A percentile compares a stretch with the other conserved stretches of the same genome.
These are phyloP conservation scores for Blepharisma undulans DNA, from an alignment of 169 alveolate genomes.

Conservation along the genomic window DNA sequence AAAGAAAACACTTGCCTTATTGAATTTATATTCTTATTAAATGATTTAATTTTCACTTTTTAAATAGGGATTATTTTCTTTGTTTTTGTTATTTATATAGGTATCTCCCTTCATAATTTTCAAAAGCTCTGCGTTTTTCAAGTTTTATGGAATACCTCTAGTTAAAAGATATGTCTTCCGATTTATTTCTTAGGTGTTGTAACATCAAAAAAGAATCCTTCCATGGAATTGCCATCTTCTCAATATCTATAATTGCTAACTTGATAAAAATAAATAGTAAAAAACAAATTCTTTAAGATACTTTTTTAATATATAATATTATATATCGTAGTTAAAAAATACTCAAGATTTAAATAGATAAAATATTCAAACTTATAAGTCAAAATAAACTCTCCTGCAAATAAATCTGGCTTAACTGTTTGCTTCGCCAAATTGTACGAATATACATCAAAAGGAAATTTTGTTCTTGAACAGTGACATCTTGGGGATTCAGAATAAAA, in stretches of 20 bases:
- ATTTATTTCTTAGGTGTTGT: constrained; percentile 3
- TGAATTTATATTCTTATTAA: no score
- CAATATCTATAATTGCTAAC: background rate
- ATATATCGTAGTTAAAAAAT: no score
- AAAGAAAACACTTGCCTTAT: no score
- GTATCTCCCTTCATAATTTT: constrained; percentile 9
- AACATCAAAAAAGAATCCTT: constrained; percentile 14
- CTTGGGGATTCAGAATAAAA: constrained; percentile 19
- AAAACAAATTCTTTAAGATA: no score
- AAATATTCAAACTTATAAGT: no score
- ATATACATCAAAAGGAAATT: background rate
- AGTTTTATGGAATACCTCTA: constrained; percentile 17
- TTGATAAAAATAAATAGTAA: constrained; percentile 9
- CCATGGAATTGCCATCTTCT: constrained; percentile 1
- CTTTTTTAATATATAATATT: no score
- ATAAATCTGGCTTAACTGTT: background rate
- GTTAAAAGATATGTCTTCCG: background rate
- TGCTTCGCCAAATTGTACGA: background rate
- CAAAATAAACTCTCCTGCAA: no score
- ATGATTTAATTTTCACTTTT: no score
- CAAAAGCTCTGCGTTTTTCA: constrained; percentile 8
- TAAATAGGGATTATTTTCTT: background rate
- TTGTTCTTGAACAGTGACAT: constrained; percentile 16
- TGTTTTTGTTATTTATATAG: background rate
- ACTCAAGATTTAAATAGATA: no score